Percentiles rank a stretch among this genome's conserved stretches.
phyloP scores from a whole-genome alignment of 495 filamentous ascomycete genomes.

The Aspergillus panamensis region DNA sequence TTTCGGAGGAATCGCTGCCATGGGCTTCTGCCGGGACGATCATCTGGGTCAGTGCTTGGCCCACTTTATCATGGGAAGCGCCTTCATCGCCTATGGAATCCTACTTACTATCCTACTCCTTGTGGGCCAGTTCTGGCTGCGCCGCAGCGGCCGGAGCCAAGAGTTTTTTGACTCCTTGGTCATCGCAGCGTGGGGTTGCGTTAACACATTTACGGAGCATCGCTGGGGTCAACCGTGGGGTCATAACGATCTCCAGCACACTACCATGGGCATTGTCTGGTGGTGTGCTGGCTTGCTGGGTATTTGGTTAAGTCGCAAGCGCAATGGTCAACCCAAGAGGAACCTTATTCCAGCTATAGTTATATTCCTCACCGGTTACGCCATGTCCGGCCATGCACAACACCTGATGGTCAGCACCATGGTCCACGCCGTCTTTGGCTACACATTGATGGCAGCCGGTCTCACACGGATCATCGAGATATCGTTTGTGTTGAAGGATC shows the following conservation, averaged over 20 bases:
- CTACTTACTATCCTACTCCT: slow-evolving; percentile 81
- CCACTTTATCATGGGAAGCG: slow-evolving; percentile 98
- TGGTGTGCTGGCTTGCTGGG: slow-evolving; percentile 90
- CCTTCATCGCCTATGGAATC: slow-evolving; percentile 93
- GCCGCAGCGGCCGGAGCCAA: slow-evolving; percentile 79
- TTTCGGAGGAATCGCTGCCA: slow-evolving; percentile 87
- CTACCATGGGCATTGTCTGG: slow-evolving; percentile 96
- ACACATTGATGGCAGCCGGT: slow-evolving; percentile 90
- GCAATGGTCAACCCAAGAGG: slow-evolving; percentile 80
- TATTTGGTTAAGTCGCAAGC: slow-evolving; percentile 81
- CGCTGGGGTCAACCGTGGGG: slow-evolving; percentile 88
- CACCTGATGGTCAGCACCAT: slow-evolving; percentile 75
- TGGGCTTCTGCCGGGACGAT: slow-evolving; percentile 92
- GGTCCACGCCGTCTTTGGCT: slow-evolving; percentile 91
- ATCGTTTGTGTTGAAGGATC: slow-evolving; percentile 77
- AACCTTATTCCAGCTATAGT: slow-evolving; percentile 92
- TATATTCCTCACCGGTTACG: slow-evolving; percentile 90
- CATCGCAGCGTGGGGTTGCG: slow-evolving; percentile 89
- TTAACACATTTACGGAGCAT: slow-evolving; percentile 98
- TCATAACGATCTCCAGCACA: slow-evolving; percentile 95
- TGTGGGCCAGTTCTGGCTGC: slow-evolving; percentile 84
- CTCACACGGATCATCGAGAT: slow-evolving; percentile 84
- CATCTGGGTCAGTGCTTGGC: slow-evolving; percentile 91
- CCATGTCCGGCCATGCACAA: slow-evolving; percentile 88
- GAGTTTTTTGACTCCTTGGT: slow-evolving; percentile 95